Evolutionary conservation across 75 land plant genomes (phyloP).

Genomic region (Cupressus sempervirens): DNA sequence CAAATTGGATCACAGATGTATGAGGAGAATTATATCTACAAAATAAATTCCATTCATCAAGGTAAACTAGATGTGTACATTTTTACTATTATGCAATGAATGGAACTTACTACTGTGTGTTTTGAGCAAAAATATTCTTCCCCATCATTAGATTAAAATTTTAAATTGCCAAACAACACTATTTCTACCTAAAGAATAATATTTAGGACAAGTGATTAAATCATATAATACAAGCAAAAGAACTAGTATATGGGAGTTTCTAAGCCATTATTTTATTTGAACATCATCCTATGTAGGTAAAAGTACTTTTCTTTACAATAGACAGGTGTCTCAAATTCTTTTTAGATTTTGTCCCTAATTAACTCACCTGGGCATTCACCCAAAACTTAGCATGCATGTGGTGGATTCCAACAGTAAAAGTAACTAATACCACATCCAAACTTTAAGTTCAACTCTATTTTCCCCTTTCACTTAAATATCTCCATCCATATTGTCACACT

Average conservation of each 20-base stretch:
- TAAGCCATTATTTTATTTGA: background rate
- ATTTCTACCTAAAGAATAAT: background rate
- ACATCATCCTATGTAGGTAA: background rate
- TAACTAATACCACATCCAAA: background rate
- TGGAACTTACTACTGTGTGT: background rate
- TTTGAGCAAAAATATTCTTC: background rate
- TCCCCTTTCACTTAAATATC: no score
- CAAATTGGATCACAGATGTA: conserved; percentile 57
- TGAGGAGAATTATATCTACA: conserved; percentile 74
- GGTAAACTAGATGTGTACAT: background rate
- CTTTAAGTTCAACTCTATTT: no score
- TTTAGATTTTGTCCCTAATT: background rate
- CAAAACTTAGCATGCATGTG: background rate
- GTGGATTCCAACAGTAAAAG: background rate
- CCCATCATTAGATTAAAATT: background rate
- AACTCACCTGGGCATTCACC: background rate
- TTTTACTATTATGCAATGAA: background rate
- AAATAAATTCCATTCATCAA: background rate
- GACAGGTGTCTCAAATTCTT: background rate
- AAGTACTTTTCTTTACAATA: no score
- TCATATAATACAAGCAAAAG: background rate
- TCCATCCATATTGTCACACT: no score
- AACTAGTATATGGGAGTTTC: background rate
- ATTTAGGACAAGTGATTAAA: background rate
- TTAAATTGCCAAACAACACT: background rate